Conservation (phyloP, 257 asterid species). For the Euphrasia confusa region DNA sequence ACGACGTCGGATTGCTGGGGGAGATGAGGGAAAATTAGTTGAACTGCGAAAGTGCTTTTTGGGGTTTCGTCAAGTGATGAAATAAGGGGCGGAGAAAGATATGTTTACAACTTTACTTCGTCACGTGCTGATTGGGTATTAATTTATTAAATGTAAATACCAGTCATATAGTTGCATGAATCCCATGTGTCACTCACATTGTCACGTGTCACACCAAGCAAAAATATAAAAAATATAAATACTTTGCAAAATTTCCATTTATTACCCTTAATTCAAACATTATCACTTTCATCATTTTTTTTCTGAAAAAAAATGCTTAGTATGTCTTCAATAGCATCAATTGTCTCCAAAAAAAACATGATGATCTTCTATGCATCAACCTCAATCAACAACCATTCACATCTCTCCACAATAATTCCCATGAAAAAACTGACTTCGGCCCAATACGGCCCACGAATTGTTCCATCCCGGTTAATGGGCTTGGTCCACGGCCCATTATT, state of each 20-base stretch:
- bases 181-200: no score
- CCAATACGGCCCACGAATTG: neutral
- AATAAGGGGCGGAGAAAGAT: constrained; percentile 32
- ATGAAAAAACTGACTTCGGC: constrained; percentile 1
- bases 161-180: no score
- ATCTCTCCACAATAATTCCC: neutral
- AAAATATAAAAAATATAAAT: no score
- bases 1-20: constrained; percentile 2
- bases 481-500: constrained; percentile 29
- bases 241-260: no score
- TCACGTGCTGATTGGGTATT: no score
- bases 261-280: no score
- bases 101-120: neutral
- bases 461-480: constrained; percentile 20
- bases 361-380: constrained; percentile 24
- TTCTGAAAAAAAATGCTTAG: constrained; percentile 26
- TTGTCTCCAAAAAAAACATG: constrained; percentile 28
- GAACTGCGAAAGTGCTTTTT: neutral
- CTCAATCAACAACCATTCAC: neutral
- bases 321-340: constrained; percentile 28
- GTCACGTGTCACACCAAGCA: no score
- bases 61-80: constrained; percentile 25
- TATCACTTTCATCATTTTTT: neutral
- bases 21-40: neutral
- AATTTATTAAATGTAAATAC: no score